These are phyloP conservation scores for Botrytis fabae DNA, from an alignment of 2,329 filamentous ascomycete genomes.

Conservation along the genomic window DNA sequence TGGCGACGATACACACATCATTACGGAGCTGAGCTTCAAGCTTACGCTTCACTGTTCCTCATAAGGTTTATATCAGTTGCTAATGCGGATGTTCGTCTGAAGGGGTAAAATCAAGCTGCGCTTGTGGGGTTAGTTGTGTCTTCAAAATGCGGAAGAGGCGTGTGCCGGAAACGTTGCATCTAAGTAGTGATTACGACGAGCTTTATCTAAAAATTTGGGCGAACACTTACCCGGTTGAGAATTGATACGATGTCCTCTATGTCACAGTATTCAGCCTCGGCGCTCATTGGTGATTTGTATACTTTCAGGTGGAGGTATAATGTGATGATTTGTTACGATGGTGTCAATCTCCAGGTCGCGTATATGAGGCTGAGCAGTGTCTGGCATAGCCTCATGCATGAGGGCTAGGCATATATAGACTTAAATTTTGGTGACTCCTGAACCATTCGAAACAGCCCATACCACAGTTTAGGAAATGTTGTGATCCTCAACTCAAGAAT, in stretches of 20 bases:
- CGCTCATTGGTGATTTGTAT: neutral
- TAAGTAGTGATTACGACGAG: neutral
- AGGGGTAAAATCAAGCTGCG: neutral
- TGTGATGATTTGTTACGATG: neutral
- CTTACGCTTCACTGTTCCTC: neutral
- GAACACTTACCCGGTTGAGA: neutral
- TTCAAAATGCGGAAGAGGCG: neutral
- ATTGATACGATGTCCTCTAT: neutral
- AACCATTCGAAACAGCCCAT: neutral
- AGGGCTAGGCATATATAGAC: neutral
- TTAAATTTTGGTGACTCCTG: neutral
- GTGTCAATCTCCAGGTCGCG: too few species aligned
- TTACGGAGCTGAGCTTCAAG: neutral
- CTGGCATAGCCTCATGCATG: neutral
- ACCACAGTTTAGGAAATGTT: neutral
- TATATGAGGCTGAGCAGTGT: too few species aligned
- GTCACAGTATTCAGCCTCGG: neutral
- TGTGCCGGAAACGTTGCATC: neutral
- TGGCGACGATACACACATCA: neutral
- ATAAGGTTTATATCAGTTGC: too few species aligned
- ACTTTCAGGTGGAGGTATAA: neutral
- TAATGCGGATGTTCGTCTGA: neutral
- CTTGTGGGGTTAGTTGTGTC: neutral
- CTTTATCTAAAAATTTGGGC: neutral
- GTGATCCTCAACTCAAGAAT: neutral